Evolutionary conservation across 371 early-diverging fungal genomes (phyloP).

Genomic region (Rhizopus arrhizus): DNA sequence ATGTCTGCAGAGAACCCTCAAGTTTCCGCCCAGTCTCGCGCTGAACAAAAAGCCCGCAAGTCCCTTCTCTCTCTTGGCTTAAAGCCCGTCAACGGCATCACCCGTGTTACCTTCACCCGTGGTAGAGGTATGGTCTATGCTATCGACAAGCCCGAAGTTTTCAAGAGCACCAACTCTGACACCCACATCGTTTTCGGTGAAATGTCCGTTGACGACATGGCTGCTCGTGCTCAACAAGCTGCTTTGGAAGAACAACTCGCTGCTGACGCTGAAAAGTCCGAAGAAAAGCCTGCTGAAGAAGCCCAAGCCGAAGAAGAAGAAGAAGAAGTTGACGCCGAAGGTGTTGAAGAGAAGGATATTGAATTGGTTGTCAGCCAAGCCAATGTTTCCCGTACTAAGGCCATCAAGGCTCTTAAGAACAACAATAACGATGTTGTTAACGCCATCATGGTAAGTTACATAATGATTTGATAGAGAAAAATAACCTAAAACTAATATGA

Average conservation of each 20-base stretch:
- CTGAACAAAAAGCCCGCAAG: conserved; percentile 97
- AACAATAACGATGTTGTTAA: conserved; percentile 94
- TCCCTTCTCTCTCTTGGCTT: conserved; percentile 91
- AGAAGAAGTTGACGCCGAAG: conserved; percentile 67
- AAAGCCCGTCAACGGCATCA: conserved; percentile 84
- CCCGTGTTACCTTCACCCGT: conserved; percentile 90
- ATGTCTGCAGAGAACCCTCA: conserved; percentile 32
- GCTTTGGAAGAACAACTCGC: conserved; percentile 64
- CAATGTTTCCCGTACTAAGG: conserved; percentile 84
- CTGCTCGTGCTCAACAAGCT: conserved; percentile 71
- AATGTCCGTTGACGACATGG: conserved; percentile 87
- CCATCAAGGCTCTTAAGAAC: conserved; percentile 87
- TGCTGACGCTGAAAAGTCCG: conserved; percentile 53
- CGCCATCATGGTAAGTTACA: conserved; percentile 84
- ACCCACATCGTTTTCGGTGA: conserved; percentile 98
- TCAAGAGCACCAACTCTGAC: conserved; percentile 85
- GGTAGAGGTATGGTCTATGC: conserved; percentile 85
- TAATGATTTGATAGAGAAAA: background rate
- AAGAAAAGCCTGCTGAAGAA: conserved; percentile 53
- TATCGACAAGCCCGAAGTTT: conserved; percentile 90
- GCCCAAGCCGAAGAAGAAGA: conserved; percentile 64
- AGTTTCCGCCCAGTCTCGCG: conserved; percentile 68
- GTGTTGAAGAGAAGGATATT: conserved; percentile 90
- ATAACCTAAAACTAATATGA: conserved; percentile 1
- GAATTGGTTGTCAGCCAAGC: conserved; percentile 93